phyloP scores from a whole-genome alignment of 1,284 basidiomycete species.

The Cryptococcus wingfieldii region DNA sequence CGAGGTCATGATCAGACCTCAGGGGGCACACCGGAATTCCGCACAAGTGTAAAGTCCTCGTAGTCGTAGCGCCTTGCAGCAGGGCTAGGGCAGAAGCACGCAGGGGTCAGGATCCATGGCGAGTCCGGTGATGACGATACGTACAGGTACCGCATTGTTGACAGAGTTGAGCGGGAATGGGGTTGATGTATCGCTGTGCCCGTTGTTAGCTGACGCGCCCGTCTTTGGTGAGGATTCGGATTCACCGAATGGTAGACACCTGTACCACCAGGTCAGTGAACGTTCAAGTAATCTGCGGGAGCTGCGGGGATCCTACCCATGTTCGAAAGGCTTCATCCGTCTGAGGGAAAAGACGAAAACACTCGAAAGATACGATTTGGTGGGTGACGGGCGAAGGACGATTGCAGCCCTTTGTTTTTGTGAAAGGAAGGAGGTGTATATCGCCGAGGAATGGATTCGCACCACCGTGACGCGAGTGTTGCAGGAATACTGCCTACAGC shows the following conservation, averaged over 20 bases:
- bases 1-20: conserved; percentile 12
- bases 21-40: conserved; percentile 24
- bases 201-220: not conserved
- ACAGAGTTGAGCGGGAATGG: conserved; percentile 10
- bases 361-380: not conserved
- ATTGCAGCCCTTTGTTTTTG: not conserved
- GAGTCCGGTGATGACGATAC: not conserved
- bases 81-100: conserved; percentile 2
- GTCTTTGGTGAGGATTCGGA: not conserved
- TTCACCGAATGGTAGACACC: conserved; percentile 26
- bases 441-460: too few relatives aligned
- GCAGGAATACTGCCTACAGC: too few relatives aligned
- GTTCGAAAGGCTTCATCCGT: not conserved
- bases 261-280: not conserved
- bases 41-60: conserved; percentile 23
- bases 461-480: too few relatives aligned
- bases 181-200: conserved; percentile 7
- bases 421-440: too few relatives aligned
- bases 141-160: conserved; percentile 8
- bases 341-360: not conserved
- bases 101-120: not conserved
- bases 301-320: not conserved
- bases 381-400: not conserved
- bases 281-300: not conserved
- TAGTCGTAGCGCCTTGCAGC: conserved; percentile 11